These are phyloP conservation scores for Leccinum truebloodii DNA, from an alignment of 768 basidiomycete genomes.

Conservation along the genomic window DNA sequence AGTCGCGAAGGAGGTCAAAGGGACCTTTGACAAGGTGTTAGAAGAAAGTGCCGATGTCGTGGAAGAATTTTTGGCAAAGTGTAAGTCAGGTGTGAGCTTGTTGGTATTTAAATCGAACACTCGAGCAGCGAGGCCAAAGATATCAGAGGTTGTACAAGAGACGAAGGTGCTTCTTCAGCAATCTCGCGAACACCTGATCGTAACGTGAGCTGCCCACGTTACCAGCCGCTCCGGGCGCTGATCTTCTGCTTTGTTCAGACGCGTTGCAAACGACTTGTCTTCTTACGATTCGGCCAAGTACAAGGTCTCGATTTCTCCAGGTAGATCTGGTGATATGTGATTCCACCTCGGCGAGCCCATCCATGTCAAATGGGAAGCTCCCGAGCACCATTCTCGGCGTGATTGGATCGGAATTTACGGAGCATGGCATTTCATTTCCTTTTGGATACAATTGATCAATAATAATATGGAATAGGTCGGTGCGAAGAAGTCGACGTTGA, in stretches of 20 bases:
- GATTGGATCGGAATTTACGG: conserved; percentile 97
- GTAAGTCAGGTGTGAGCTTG: conserved; percentile 46
- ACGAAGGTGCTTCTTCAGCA: conserved; percentile 91
- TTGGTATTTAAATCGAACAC: conserved; percentile 7
- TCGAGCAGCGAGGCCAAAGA: conserved; percentile 70
- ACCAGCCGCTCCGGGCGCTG: conserved; percentile 1
- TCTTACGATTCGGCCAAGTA: conserved; percentile 82
- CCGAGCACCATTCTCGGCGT: conserved; percentile 78
- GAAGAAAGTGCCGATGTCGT: conserved; percentile 91
- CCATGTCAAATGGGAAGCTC: conserved; percentile 83
- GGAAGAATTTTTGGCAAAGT: conserved; percentile 90
- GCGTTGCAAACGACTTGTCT: conserved; percentile 80
- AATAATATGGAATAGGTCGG: conserved; percentile 58
- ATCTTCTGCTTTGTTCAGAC: conserved; percentile 41
- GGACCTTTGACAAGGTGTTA: conserved; percentile 93
- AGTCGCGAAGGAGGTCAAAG: conserved; percentile 86
- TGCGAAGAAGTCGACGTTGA: conserved; percentile 80
- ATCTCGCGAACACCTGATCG: conserved; percentile 86
- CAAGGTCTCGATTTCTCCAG: conserved; percentile 59
- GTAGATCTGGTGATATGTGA: conserved; percentile 49
- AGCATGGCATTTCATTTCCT: conserved; percentile 39
- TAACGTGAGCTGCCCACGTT: conserved; percentile 63
- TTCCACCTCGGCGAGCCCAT: conserved; percentile 95
- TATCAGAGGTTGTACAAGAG: conserved; percentile 90
- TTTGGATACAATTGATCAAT: conserved; percentile 1